phyloP scores from a whole-genome alignment of 345 rosid genomes.

The Hibiscus trionum region DNA sequence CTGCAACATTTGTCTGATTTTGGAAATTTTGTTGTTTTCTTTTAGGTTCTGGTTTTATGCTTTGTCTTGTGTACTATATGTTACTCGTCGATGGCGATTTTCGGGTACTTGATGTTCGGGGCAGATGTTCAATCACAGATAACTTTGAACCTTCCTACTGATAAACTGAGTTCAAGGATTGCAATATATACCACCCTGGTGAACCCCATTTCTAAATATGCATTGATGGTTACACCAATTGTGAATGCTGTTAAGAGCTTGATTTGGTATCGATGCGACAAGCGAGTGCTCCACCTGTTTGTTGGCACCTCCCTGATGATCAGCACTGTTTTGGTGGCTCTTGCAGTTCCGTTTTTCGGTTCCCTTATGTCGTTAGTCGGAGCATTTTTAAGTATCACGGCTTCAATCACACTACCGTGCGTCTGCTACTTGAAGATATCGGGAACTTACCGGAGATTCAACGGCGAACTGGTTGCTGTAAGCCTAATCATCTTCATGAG shows the following conservation, averaged over 20 bases:
- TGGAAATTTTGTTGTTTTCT: neutral
- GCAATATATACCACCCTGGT: neutral
- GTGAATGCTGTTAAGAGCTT: slow-evolving; percentile 28
- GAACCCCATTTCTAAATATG: slow-evolving; percentile 16
- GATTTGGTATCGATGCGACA: slow-evolving; percentile 24
- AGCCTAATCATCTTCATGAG: slow-evolving; percentile 23
- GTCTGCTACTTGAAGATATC: neutral
- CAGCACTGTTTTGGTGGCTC: slow-evolving; percentile 44
- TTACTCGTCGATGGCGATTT: slow-evolving; percentile 45
- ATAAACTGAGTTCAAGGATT: neutral
- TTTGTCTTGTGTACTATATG: slow-evolving; percentile 44
- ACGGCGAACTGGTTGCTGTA: slow-evolving; percentile 6
- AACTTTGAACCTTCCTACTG: neutral
- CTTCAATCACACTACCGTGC: neutral
- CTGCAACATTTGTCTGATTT: too few relatives aligned
- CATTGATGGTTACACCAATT: slow-evolving; percentile 52
- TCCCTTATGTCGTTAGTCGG: slow-evolving; percentile 41
- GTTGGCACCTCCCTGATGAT: slow-evolving; percentile 33
- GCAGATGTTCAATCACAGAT: neutral
- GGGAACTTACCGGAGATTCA: neutral
- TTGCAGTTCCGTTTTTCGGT: slow-evolving; percentile 43
- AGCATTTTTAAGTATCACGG: neutral
- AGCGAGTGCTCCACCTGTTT: slow-evolving; percentile 18
- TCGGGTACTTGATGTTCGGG: slow-evolving; percentile 63
- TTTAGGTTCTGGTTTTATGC: slow-evolving; percentile 48